Base-by-base conservation (phyloP, 1,284 basidiomycete genomes). In the Ustilago bromivora region DNA sequence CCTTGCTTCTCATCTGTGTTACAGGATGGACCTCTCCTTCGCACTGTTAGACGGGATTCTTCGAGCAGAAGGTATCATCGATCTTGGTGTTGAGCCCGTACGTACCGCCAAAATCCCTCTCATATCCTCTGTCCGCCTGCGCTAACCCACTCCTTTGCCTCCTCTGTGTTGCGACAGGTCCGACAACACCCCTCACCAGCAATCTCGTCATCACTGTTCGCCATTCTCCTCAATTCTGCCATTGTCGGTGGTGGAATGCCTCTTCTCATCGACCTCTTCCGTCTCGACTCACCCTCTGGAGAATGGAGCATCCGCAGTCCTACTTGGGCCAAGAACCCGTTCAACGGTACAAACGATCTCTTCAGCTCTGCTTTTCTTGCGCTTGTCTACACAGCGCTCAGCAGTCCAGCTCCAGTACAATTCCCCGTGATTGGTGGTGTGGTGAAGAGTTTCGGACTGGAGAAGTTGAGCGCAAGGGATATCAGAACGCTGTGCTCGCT, bases 1-100 rank as follows among this genome's bases (percentile, higher is more conserved):
- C 12, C 28, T 28, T 31, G 19, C n/a, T n/a, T 15, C 3, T n/a
- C 49, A 19, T 11, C 13, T 36, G 5, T 15, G 28, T 7, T 36
- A 23, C 23, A 71, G 67, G 9, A 61, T 80, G 60, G 81, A 84
- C 38, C 57, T 81, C 49, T 31, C 61, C 2, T 75, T 82, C 34
- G 63, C 74, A 2, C 47, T 66, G 0, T 64, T 83, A 8, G 82
- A 84, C 49, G 79, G 77, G 38, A 23, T 82, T 35, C 75, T 78
- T 36, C 70, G 82, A 49, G 61, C 77, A 17, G 82, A 84, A 51
- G 82, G 77, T 23, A 79, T 84, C 60, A 73, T 72, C 32, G 63
- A 66, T 19, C 66, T 81, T 12, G 81, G 81, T 19, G 61, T 82
- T 23, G 66, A 76, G 19, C 55, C 47, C 1, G 78, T 79, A 46